A percentile compares a stretch with the other conserved stretches of the same genome.
These are phyloP conservation scores for Pholiota adiposa DNA, from an alignment of 1,284 basidiomycete genomes.

Conservation along the genomic window DNA sequence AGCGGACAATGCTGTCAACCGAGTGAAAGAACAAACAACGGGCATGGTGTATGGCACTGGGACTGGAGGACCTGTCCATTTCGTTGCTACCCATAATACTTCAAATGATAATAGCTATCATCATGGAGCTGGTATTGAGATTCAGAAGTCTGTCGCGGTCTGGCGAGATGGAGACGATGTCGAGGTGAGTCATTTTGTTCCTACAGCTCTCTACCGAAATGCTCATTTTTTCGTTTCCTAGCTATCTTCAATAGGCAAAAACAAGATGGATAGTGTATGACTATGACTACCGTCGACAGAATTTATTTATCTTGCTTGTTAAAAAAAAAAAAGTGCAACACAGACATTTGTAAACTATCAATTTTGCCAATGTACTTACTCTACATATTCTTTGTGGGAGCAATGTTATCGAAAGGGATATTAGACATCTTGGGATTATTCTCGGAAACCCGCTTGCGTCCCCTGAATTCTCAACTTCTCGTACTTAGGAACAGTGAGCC, in stretches of 20 bases:
- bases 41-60: background rate
- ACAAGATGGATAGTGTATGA: slow-evolving; percentile 7
- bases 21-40: background rate
- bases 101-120: slow-evolving; percentile 7
- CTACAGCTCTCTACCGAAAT: no score
- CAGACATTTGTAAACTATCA: background rate
- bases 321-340: background rate
- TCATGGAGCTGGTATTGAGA: slow-evolving; percentile 8
- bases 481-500: background rate
- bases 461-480: background rate
- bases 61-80: slow-evolving; percentile 5
- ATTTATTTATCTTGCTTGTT: background rate
- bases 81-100: slow-evolving; percentile 1
- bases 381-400: background rate
- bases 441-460: background rate
- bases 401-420: background rate
- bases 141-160: slow-evolving; percentile 9
- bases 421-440: no score
- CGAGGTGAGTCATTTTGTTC: background rate
- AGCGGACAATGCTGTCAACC: background rate
- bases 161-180: slow-evolving; percentile 9
- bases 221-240: background rate
- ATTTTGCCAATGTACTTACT: background rate
- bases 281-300: background rate
- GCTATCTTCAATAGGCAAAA: slow-evolving; percentile 6